Percentiles rank a stretch among this genome's conserved stretches.
phyloP scores from a whole-genome alignment of 1,284 basidiomycete species.

The Polyporus tsugae region DNA sequence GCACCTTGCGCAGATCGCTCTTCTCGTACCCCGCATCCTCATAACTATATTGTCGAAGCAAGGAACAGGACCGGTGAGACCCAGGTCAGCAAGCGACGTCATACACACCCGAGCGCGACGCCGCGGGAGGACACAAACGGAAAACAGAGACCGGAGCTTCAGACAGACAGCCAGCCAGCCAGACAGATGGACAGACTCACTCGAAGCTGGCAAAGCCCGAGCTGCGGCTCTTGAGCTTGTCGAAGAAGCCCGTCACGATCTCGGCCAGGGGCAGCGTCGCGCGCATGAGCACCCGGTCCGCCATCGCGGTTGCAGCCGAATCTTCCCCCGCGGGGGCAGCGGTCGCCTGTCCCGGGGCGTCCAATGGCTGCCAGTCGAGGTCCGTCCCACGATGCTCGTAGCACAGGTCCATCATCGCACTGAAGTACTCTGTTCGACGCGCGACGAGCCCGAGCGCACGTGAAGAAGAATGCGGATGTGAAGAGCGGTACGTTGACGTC shows the following conservation, averaged over 20 bases:
- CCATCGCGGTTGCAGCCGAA: neutral
- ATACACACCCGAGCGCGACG: neutral
- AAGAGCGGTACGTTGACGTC: neutral
- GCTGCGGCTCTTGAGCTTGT: constrained; percentile 88
- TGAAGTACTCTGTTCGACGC: constrained; percentile 71
- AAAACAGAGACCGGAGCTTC: neutral
- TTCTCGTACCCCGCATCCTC: constrained; percentile 89
- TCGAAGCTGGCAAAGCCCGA: constrained; percentile 95
- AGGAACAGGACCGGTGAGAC: neutral
- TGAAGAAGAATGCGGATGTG: neutral
- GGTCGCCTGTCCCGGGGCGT: constrained; percentile 54
- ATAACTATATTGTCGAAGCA: constrained; percentile 60
- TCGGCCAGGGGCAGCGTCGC: constrained; percentile 89
- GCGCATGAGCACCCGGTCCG: constrained; percentile 73
- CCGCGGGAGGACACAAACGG: neutral
- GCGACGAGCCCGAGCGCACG: constrained; percentile 3
- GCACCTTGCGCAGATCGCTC: constrained; percentile 84
- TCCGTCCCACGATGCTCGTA: constrained; percentile 82
- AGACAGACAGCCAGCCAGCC: neutral
- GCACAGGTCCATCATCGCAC: constrained; percentile 93
- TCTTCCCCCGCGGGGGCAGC: constrained; percentile 10
- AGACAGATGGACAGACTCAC: constrained; percentile 51
- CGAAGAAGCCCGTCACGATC: constrained; percentile 94
- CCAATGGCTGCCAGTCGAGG: constrained; percentile 82
- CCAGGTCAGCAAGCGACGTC: constrained; percentile 16